Base-by-base conservation (phyloP, 768 basidiomycete genomes). In the Boletus patriciae region DNA sequence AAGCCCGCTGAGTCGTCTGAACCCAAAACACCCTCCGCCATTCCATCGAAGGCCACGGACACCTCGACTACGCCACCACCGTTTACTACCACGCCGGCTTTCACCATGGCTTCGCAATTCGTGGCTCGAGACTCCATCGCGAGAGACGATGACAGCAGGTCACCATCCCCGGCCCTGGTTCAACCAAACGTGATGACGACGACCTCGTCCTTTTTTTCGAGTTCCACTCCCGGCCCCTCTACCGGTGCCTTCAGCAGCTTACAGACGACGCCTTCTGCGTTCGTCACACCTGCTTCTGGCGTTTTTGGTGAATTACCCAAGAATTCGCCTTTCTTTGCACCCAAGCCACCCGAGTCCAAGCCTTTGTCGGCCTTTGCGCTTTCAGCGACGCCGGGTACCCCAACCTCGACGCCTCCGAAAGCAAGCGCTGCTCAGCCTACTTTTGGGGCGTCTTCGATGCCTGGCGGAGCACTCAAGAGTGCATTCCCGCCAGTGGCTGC, bases 251-350 rank as follows among this genome's bases (percentile, higher is more conserved):
- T 82, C 52, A 71, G 76, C n/a, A 70, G 70, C 51, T 49, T 76
- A 9, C 70, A 70, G 42, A 66, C 71, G 12, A 70, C 73, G 40
- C 65, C 66, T 36, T 65, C 70, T 7, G 67, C 63, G 4, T 77
- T 79, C 64, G 53, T 68, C 38, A 77, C 74, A 52, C 76, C 74
- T 15, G 69, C 75, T 11, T 63, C 66, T 37, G 74, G 76, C 3
- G 66, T 67, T 47, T 75, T 73, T 44, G 72, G 70, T 36, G 63
- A 66, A 46, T 61, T 74, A 5, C 69, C 78, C 4, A 70, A 69
- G 25, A 67, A 76, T 40, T 86, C 85, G 8, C 83, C 84, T 4
- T 86, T 86, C 68, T 79, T 80, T 66, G 78, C 80, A 10, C 73
- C 69, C 8, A 65, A 66, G 47, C 40, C 52, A 23, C 60, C 70